Percentiles rank a stretch among this genome's conserved stretches.
Conservation (phyloP, 345 rosid species). For the Arabidopsis arenosa region DNA sequence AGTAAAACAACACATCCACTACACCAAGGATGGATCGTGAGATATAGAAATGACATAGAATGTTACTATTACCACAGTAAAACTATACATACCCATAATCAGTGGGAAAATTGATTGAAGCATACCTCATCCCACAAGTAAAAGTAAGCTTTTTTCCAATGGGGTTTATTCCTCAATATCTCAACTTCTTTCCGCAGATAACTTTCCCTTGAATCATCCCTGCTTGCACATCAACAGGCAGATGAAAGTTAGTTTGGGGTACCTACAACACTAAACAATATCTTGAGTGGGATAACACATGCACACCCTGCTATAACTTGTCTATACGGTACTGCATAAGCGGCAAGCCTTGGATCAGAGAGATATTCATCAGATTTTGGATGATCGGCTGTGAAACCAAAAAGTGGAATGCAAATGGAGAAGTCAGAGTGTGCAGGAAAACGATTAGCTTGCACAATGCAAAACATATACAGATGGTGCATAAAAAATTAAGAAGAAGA, state of each 20-base stretch:
- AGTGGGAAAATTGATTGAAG: neutral
- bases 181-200: constrained; percentile 89
- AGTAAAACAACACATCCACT: constrained; percentile 18
- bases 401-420: constrained; percentile 24
- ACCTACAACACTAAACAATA: constrained; percentile 44
- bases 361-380: constrained; percentile 87
- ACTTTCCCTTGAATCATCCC: constrained; percentile 65
- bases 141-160: constrained; percentile 97
- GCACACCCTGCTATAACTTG: constrained; percentile 68
- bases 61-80: neutral
- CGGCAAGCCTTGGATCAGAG: constrained; percentile 89
- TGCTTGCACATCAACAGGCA: constrained; percentile 54
- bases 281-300: constrained; percentile 41
- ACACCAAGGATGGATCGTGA: constrained; percentile 7
- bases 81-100: neutral
- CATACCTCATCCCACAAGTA: constrained; percentile 97
- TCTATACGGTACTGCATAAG: constrained; percentile 87
- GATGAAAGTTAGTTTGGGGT: constrained; percentile 45
- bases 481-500: constrained; percentile 10
- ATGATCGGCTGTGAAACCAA: constrained; percentile 72
- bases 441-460: neutral
- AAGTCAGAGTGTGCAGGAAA: constrained; percentile 28
- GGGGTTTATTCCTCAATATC: constrained; percentile 80
- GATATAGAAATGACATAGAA: constrained; percentile 5
- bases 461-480: constrained; percentile 6